Percentiles rank a stretch among this genome's conserved stretches.
phyloP scores from a whole-genome alignment of 768 basidiomycete species.

The Mycena rosella region DNA sequence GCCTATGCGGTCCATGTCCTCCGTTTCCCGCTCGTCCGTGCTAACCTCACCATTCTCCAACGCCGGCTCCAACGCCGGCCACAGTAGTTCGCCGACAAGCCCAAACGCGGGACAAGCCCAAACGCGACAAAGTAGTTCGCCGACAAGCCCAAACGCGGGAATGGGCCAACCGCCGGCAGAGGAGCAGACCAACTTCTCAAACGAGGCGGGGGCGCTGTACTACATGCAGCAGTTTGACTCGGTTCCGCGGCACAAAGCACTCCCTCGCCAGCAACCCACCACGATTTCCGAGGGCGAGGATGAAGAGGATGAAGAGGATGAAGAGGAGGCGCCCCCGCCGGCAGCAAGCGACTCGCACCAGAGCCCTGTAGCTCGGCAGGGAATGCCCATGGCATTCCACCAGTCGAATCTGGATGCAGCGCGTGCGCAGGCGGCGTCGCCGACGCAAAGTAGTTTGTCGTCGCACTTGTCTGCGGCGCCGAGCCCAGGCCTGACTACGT shows the following conservation, averaged over 20 bases:
- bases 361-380: conserved; percentile 42
- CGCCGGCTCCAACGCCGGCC: conserved; percentile 43
- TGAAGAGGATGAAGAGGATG: conserved; percentile 51
- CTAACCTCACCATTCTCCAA: conserved; percentile 56
- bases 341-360: conserved; percentile 13
- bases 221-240: conserved; percentile 73
- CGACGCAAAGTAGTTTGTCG: conserved; percentile 31
- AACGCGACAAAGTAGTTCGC: conserved; percentile 37
- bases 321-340: conserved; percentile 24
- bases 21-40: conserved; percentile 37
- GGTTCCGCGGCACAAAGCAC: conserved; percentile 33
- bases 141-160: conserved; percentile 29
- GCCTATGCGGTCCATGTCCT: conserved; percentile 25
- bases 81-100: conserved; percentile 35
- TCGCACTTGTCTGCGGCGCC: conserved; percentile 32
- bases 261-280: conserved; percentile 56
- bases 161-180: conserved; percentile 37
- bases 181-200: conserved; percentile 53
- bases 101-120: too few relatives aligned
- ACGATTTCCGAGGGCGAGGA: conserved; percentile 59
- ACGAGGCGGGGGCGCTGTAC: conserved; percentile 75
- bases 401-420: conserved; percentile 27
- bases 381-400: conserved; percentile 55
- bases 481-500: conserved; percentile 48
- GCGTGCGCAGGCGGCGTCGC: conserved; percentile 29